Conservation (phyloP, 192 early-diverging fungal species). For the Mortierella alpina region DNA sequence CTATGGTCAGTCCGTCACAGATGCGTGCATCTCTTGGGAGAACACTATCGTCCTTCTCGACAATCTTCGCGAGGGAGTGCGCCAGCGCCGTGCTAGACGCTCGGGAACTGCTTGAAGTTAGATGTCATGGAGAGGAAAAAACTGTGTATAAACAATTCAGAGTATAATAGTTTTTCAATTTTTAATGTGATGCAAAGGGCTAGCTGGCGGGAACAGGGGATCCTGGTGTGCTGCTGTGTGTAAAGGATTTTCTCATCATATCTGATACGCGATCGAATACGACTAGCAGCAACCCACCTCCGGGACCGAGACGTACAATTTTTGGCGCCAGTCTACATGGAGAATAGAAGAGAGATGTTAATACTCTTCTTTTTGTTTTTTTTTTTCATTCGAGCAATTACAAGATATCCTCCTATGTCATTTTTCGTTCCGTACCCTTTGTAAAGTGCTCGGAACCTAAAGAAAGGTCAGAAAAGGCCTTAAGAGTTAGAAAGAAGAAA, state of each 20-base stretch:
- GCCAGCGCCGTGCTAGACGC: conserved; percentile 64
- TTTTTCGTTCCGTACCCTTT: conserved; percentile 65
- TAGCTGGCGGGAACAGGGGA: no score
- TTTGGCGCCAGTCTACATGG: conserved; percentile 74
- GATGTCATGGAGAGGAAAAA: background rate
- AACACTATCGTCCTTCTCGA: conserved; percentile 85
- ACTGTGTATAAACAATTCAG: no score
- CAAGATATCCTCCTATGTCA: background rate
- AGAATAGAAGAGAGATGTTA: background rate
- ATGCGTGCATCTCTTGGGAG: conserved; percentile 95
- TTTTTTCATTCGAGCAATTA: background rate
- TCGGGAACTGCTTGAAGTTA: conserved; percentile 29
- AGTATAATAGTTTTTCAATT: no score
- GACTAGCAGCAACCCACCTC: conserved; percentile 80
- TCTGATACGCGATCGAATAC: conserved; percentile 85
- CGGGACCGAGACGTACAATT: conserved; percentile 89
- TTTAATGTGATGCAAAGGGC: no score
- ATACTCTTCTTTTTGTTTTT: background rate
- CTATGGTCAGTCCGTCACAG: conserved; percentile 93
- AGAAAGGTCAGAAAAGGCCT: background rate
- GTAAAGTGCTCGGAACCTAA: conserved; percentile 77
- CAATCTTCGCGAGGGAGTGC: conserved; percentile 77
- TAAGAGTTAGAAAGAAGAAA: conserved; percentile 16
- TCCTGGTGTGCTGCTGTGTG: background rate
- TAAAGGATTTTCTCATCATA: conserved; percentile 69